Percentiles rank a stretch among this genome's conserved stretches.
Conservation (phyloP, 306 rosid genomes). For the Macrotyloma uniflorum region DNA sequence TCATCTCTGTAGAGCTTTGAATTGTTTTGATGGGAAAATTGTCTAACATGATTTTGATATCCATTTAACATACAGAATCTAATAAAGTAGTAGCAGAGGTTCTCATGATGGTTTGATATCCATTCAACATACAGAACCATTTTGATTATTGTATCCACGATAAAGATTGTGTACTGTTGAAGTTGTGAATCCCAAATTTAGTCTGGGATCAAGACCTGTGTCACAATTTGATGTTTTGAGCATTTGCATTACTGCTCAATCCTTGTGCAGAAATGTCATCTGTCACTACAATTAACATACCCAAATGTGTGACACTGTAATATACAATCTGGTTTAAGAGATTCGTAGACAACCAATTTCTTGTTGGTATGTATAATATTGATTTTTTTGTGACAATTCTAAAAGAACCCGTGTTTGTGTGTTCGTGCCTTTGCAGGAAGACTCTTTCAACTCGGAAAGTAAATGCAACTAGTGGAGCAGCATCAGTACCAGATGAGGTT, state of each 20-base stretch:
- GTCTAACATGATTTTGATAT: neutral
- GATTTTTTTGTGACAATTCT: slow-evolving; percentile 15
- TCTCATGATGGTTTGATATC: neutral
- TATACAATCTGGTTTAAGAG: neutral
- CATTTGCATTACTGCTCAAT: slow-evolving; percentile 1
- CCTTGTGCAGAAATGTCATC: neutral
- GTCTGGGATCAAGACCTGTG: neutral
- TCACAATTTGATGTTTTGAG: neutral
- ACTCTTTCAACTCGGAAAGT: slow-evolving; percentile 85
- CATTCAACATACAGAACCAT: too few species aligned
- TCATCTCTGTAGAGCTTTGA: neutral
- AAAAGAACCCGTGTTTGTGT: neutral
- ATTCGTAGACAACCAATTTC: neutral
- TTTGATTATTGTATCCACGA: neutral
- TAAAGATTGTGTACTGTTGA: neutral
- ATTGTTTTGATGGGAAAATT: slow-evolving; percentile 1
- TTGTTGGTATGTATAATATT: slow-evolving; percentile 11
- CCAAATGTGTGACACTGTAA: neutral
- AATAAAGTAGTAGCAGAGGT: neutral
- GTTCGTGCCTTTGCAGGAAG: slow-evolving; percentile 55
- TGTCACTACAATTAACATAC: neutral
- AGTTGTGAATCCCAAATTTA: neutral
- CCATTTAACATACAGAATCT: neutral
- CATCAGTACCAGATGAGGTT: slow-evolving; percentile 91
- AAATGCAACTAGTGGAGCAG: slow-evolving; percentile 88